Base-by-base conservation (phyloP, 2,329 filamentous ascomycete genomes). In the Stromatinia cepivora region DNA sequence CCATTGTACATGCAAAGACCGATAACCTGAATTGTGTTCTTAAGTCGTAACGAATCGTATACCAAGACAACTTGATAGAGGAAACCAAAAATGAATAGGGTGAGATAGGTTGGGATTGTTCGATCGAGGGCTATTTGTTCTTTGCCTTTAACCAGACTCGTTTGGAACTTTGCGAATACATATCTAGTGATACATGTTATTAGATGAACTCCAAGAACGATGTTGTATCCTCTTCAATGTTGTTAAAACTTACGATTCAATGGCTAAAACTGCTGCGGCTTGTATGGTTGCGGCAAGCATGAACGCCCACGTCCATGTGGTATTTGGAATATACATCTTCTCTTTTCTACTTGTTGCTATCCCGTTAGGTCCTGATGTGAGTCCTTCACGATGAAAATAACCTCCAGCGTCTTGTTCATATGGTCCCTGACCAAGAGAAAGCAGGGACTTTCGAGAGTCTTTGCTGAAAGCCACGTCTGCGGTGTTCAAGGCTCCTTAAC, bases 11-110 rank as follows among this genome's bases (percentile, higher is more conserved):
- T 83, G 81, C 94, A 97, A 42, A 99, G 86, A 57, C 95, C 95
- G 75, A 99, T 98, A 79, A 98, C 86, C 80, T 99, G 95, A 84
- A 99, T 99, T 15, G 95, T 99, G 82, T 99, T 99, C 81, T 97
- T 97, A 78, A 94, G 85, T 72, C 93, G 90, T 70, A 99, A 84
- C 22, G 94, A 95, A 83, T 99, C 95, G 86, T 93, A 98, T 17
- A 95, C 92, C 66, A 99, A 84, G 39, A 96, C 83, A 45, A 98
- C 82, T 78, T 97, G 90, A 82, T 98, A 99, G 70, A 99, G 81
- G 82, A 97, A 98, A 71, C 93, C 95, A 80, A 99, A 97, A 79
- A 97, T 97, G 84, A 98, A 97, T 59, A 99, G 88, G 34, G 94
- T 93, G 70, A 99, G 85, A 81, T 97, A 98, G 50, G 94, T 98